A percentile compares a stretch with the other conserved stretches of the same genome.
These are phyloP conservation scores for Dipodascus geniculatus DNA, from an alignment of 805 yeast species.

Conservation along the genomic window DNA sequence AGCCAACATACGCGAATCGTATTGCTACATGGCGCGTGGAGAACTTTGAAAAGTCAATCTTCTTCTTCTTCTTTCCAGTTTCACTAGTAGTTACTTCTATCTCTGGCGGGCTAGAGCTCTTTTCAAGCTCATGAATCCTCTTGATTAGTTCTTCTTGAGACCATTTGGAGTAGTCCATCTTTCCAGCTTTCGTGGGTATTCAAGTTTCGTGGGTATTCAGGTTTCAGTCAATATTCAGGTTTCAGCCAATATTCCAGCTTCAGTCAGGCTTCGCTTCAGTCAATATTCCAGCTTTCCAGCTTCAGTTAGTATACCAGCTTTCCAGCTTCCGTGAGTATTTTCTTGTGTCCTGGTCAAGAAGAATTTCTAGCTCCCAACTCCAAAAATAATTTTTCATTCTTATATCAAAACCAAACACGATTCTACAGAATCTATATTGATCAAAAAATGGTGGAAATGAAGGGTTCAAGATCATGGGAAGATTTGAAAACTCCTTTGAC, in stretches of 20 bases:
- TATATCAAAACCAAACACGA: constrained; percentile 3
- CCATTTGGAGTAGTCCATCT: constrained; percentile 45
- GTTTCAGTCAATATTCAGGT: too few relatives aligned
- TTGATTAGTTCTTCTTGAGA: constrained; percentile 50
- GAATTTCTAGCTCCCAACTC: neutral
- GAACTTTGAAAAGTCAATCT: constrained; percentile 55
- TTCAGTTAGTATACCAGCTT: too few relatives aligned
- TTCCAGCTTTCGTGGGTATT: neutral
- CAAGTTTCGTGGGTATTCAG: neutral
- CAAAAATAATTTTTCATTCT: constrained; percentile 3
- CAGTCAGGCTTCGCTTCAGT: too few relatives aligned
- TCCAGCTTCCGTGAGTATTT: too few relatives aligned
- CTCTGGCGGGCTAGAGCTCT: neutral
- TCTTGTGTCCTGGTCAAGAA: too few relatives aligned
- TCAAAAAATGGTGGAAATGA: constrained; percentile 5
- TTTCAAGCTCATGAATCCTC: constrained; percentile 36
- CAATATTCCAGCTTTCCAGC: too few relatives aligned
- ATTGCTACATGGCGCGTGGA: constrained; percentile 62
- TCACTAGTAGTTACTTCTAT: constrained; percentile 6
- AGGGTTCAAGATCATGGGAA: constrained; percentile 49
- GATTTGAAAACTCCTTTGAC: constrained; percentile 39
- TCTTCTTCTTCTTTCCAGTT: constrained; percentile 26
- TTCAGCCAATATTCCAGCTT: too few relatives aligned
- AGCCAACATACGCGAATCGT: constrained; percentile 51
- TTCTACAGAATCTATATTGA: neutral